These are phyloP conservation scores for Acanthamoeba culbertsoni DNA, from an alignment of 208 protist genomes.

Conservation along the genomic window DNA sequence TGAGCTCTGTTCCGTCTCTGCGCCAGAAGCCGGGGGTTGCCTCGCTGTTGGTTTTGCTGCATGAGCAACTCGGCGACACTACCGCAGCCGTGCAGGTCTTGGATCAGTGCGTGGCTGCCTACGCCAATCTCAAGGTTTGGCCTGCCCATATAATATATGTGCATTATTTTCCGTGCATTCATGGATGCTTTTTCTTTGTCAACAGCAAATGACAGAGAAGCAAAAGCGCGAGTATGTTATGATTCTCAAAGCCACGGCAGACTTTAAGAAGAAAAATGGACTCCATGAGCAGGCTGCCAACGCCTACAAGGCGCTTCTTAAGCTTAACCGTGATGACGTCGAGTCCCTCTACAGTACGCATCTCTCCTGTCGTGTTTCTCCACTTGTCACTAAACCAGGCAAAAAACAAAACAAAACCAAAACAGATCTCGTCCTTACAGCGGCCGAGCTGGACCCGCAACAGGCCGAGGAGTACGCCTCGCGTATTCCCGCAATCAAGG, in stretches of 20 bases:
- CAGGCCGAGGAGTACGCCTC: slow-evolving; percentile 48
- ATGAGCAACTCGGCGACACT: slow-evolving; percentile 45
- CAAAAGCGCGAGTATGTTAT: not conserved
- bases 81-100: not conserved
- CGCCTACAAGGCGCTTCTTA: slow-evolving; percentile 19
- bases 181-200: no score
- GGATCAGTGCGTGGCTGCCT: not conserved
- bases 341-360: slow-evolving; percentile 10
- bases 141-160: not conserved
- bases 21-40: not conserved
- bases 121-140: slow-evolving; percentile 5
- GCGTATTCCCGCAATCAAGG: slow-evolving; percentile 39
- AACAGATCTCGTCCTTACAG: not conserved
- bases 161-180: no score
- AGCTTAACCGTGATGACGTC: slow-evolving; percentile 32
- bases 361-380: not conserved
- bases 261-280: slow-evolving; percentile 40
- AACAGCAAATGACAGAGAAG: not conserved
- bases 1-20: slow-evolving; percentile 30
- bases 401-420: not conserved
- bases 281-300: slow-evolving; percentile 43
- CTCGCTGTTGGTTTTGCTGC: not conserved
- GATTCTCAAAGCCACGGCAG: not conserved
- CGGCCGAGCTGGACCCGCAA: slow-evolving; percentile 11
- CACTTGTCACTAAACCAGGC: not conserved